Evolutionary conservation across 225 moss, liverwort and hornwort species (phyloP).

Genomic region (Neckera pumila): DNA sequence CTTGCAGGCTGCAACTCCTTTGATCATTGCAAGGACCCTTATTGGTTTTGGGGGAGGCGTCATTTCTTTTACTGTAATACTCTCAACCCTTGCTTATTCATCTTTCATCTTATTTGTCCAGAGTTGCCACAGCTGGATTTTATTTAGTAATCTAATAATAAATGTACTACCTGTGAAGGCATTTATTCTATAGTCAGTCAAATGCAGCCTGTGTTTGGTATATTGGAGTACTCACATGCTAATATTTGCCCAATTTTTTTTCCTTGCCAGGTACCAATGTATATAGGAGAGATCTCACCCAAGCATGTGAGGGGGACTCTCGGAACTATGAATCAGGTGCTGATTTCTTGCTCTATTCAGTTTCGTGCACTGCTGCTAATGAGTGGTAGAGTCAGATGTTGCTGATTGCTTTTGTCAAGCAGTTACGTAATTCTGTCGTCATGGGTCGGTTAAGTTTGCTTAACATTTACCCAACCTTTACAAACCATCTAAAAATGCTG

Average conservation of each 20-base stretch:
- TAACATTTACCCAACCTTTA: not conserved
- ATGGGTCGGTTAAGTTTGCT: not conserved
- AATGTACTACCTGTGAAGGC: not conserved
- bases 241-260: not conserved
- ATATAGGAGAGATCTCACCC: constrained; percentile 68
- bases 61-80: constrained; percentile 63
- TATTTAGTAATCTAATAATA: not conserved
- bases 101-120: not conserved
- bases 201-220: not conserved
- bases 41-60: constrained; percentile 69
- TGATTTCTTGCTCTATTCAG: not conserved
- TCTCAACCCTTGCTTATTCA: not conserved
- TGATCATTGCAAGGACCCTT: constrained; percentile 54
- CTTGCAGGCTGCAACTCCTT: constrained; percentile 46
- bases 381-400: not conserved
- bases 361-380: not conserved
- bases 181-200: not conserved
- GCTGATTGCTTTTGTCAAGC: not conserved
- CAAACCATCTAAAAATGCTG: not conserved
- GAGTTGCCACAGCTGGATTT: not conserved
- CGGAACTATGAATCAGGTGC: constrained; percentile 87
- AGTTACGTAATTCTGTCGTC: not conserved
- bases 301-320: constrained; percentile 68
- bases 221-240: not conserved
- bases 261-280: constrained; percentile 49